phyloP scores from a whole-genome alignment of 2,329 filamentous ascomycete species.

The Xylaria arbuscula region DNA sequence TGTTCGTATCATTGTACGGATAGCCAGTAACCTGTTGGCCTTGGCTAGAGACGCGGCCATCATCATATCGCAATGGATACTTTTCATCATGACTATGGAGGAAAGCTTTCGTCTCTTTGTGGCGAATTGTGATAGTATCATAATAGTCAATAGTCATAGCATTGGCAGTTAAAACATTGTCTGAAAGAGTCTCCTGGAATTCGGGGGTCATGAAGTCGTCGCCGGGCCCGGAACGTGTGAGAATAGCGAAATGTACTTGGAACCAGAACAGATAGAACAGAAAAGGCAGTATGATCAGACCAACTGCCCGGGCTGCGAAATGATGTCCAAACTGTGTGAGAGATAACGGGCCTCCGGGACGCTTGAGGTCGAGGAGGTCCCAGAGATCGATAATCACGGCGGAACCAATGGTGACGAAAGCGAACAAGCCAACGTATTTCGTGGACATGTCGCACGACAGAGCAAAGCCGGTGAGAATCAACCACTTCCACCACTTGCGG shows the following conservation, averaged over 20 bases:
- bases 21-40: slow-evolving; percentile 98
- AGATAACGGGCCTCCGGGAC: slow-evolving; percentile 81
- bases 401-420: slow-evolving; percentile 95
- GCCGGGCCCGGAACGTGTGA: slow-evolving; percentile 88
- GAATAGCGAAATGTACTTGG: slow-evolving; percentile 96
- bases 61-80: slow-evolving; percentile 95
- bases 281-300: slow-evolving; percentile 90
- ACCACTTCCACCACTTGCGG: slow-evolving; percentile 99
- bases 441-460: slow-evolving; percentile 98
- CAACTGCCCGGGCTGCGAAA: slow-evolving; percentile 86
- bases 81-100: slow-evolving; percentile 91
- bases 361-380: slow-evolving; percentile 91
- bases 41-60: slow-evolving; percentile 96
- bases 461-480: slow-evolving; percentile 91
- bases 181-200: slow-evolving; percentile 96
- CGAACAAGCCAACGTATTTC: slow-evolving; percentile 97
- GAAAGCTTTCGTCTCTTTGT: slow-evolving; percentile 98
- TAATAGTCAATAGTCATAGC: slow-evolving; percentile 89
- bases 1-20: slow-evolving; percentile 98
- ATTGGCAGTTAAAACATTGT: slow-evolving; percentile 92
- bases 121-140: slow-evolving; percentile 85
- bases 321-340: slow-evolving; percentile 87
- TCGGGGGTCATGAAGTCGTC: slow-evolving; percentile 99
- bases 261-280: slow-evolving; percentile 99
- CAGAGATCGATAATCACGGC: slow-evolving; percentile 95